These are phyloP conservation scores for Oryza longistaminata DNA, from an alignment of 176 grass and related monocot genomes.

Conservation along the genomic window DNA sequence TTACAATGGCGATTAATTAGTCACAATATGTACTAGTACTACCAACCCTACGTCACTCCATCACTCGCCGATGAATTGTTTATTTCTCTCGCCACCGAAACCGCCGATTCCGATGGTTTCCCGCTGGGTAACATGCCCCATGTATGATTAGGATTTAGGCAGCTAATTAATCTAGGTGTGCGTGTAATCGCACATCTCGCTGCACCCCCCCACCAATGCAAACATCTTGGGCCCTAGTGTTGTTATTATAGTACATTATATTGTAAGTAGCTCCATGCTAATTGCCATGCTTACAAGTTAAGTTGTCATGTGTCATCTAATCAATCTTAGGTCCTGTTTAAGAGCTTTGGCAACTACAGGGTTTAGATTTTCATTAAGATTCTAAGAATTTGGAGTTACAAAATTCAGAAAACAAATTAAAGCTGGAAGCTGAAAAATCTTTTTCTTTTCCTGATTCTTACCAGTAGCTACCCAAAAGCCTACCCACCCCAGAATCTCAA, in stretches of 20 bases:
- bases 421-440: no score
- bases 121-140: slow-evolving; percentile 20
- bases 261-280: background rate
- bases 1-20: background rate
- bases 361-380: no score
- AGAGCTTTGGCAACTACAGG: no score
- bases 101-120: slow-evolving; percentile 30
- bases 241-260: no score
- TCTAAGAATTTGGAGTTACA: no score
- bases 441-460: no score
- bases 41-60: background rate
- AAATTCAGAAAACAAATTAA: no score
- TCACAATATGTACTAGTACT: background rate
- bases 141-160: background rate
- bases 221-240: background rate
- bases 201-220: background rate
- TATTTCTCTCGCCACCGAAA: background rate
- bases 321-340: background rate
- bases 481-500: no score
- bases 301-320: background rate
- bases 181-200: background rate
- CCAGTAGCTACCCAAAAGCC: no score
- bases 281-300: background rate
- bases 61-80: background rate
- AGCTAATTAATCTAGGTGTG: background rate